phyloP scores from a whole-genome alignment of 176 grass and related monocot genomes.

The Alloteropsis semialata region DNA sequence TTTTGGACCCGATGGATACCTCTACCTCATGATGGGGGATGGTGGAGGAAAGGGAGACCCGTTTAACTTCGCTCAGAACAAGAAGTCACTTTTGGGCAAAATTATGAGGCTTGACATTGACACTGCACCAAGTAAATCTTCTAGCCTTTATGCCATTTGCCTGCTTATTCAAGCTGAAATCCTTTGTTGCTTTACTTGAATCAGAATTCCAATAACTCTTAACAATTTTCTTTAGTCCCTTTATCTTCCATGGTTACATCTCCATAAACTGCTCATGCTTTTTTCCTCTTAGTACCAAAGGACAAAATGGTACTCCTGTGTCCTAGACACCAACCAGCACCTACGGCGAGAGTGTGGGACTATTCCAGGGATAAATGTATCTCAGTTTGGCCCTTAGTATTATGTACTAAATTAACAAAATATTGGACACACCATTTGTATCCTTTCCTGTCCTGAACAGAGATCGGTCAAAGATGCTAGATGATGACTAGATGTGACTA shows the following conservation, averaged over 20 bases:
- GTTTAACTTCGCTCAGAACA: conserved; percentile 93
- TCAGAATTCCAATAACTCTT: background rate
- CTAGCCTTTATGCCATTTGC: background rate
- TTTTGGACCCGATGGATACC: conserved; percentile 88
- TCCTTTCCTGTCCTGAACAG: conserved; percentile 15
- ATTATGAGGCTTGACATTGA: conserved; percentile 87
- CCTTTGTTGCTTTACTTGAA: background rate
- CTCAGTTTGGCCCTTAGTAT: background rate
- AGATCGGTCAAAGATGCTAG: conserved; percentile 16
- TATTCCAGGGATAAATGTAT: background rate
- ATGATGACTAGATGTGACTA: background rate
- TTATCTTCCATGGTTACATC: background rate
- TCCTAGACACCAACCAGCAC: background rate
- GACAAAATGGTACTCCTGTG: background rate
- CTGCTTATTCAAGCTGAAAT: background rate
- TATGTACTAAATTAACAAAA: background rate
- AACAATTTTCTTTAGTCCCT: background rate
- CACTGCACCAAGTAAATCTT: conserved; percentile 53
- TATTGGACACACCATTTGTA: background rate
- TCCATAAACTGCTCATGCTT: background rate
- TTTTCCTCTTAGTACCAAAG: background rate
- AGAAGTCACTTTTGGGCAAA: conserved; percentile 86
- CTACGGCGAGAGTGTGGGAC: background rate
- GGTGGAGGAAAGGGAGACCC: conserved; percentile 87
- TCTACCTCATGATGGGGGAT: conserved; percentile 97